phyloP scores from a whole-genome alignment of 2,329 filamentous ascomycete species.

The Ophiostoma australiae region DNA sequence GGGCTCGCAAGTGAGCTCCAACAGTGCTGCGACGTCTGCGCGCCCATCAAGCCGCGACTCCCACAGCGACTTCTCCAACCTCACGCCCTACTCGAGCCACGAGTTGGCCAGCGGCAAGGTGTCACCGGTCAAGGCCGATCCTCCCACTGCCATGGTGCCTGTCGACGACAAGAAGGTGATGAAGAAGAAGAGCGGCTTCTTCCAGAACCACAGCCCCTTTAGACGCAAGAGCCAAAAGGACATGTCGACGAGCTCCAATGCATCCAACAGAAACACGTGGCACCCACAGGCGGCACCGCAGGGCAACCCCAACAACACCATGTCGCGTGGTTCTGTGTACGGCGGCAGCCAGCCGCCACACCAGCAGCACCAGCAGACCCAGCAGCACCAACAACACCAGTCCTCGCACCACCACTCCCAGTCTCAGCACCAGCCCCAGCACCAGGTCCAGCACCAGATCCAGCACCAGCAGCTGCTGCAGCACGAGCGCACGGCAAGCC shows the following conservation, averaged over 20 bases:
- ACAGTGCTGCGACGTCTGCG: constrained; percentile 51
- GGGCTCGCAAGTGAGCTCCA: constrained; percentile 35
- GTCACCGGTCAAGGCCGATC: constrained; percentile 61
- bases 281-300: constrained; percentile 35
- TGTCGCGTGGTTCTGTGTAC: constrained; percentile 19
- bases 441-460: constrained; percentile 18
- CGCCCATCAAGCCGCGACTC: constrained; percentile 82
- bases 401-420: constrained; percentile 7
- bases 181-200: constrained; percentile 77
- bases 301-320: constrained; percentile 24
- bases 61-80: constrained; percentile 84
- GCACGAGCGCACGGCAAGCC: constrained; percentile 54
- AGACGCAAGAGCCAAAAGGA: constrained; percentile 86
- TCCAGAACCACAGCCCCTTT: constrained; percentile 90
- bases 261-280: constrained; percentile 57
- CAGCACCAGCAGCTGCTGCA: constrained; percentile 36
- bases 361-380: constrained; percentile 13
- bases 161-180: constrained; percentile 61
- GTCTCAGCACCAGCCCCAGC: neutral
- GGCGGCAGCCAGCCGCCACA: constrained; percentile 16
- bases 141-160: constrained; percentile 37
- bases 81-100: constrained; percentile 81
- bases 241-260: constrained; percentile 36
- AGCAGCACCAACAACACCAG: constrained; percentile 22
- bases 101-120: constrained; percentile 67